A percentile compares a stretch with the other conserved stretches of the same genome.
These are phyloP conservation scores for Grosmannia clavigera DNA, from an alignment of 2,329 filamentous ascomycete genomes.

Conservation along the genomic window DNA sequence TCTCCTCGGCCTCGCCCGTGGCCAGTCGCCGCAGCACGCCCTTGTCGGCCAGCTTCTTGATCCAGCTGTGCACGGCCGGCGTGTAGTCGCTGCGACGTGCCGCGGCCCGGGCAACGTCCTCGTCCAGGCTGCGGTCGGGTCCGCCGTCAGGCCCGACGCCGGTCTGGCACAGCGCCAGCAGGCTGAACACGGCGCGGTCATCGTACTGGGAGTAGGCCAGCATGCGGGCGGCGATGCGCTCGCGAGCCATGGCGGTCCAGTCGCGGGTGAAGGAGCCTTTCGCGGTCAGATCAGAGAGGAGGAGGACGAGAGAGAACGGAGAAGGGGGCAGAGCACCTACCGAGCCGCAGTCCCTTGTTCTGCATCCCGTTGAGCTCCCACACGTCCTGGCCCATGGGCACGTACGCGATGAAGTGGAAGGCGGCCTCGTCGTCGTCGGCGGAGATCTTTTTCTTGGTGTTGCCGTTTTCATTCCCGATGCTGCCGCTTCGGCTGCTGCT, in stretches of 20 bases:
- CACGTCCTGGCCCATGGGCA: slow-evolving; percentile 60
- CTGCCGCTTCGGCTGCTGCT: slow-evolving; percentile 6
- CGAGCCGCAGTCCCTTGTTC: slow-evolving; percentile 53
- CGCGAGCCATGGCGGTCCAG: slow-evolving; percentile 56
- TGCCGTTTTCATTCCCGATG: background rate
- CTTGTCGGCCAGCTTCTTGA: slow-evolving; percentile 56
- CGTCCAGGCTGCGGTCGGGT: slow-evolving; percentile 22
- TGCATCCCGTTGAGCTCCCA: slow-evolving; percentile 96
- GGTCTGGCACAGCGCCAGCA: slow-evolving; percentile 56
- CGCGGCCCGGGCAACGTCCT: slow-evolving; percentile 35
- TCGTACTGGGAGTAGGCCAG: slow-evolving; percentile 5
- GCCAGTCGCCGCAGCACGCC: slow-evolving; percentile 38
- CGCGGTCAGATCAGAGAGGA: slow-evolving; percentile 1
- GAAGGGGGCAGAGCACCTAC: slow-evolving; percentile 18
- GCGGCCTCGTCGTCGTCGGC: slow-evolving; percentile 61
- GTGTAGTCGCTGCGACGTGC: slow-evolving; percentile 56
- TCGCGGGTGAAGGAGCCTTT: slow-evolving; percentile 29
- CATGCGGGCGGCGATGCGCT: slow-evolving; percentile 57
- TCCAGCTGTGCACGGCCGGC: slow-evolving; percentile 55
- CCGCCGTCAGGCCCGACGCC: background rate
- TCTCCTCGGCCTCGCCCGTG: slow-evolving; percentile 5
- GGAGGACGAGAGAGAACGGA: background rate
- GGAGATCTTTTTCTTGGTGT: slow-evolving; percentile 20
- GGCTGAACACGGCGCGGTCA: slow-evolving; percentile 30
- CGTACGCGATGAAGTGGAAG: slow-evolving; percentile 97